Evolutionary conservation across 768 basidiomycete genomes (phyloP).

Genomic region (Cubamyces sp.): DNA sequence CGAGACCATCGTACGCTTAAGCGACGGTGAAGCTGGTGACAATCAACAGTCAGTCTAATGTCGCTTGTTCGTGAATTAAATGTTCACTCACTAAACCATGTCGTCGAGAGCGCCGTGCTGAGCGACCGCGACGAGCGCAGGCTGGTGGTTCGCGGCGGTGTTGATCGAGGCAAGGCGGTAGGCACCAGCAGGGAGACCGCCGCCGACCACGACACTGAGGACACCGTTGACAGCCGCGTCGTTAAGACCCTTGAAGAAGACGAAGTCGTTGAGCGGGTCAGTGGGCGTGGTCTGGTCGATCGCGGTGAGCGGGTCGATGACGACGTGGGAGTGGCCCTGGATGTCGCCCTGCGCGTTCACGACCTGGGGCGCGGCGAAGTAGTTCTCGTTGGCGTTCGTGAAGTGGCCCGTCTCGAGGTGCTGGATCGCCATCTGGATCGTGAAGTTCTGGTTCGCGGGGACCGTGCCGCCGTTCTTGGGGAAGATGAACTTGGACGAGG

Average conservation of each 20-base stretch:
- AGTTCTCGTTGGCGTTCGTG: slow-evolving; percentile 55
- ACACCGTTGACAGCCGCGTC: slow-evolving; percentile 47
- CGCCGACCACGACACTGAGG: slow-evolving; percentile 50
- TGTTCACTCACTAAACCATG: slow-evolving; percentile 34
- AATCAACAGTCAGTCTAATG: not conserved
- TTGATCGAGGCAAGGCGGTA: slow-evolving; percentile 52
- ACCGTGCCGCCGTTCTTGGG: slow-evolving; percentile 53
- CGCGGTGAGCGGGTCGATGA: slow-evolving; percentile 54
- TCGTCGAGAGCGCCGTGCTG: slow-evolving; percentile 45
- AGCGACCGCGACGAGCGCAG: slow-evolving; percentile 39
- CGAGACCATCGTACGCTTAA: not conserved
- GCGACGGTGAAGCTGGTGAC: slow-evolving; percentile 26
- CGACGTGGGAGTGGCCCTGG: slow-evolving; percentile 66
- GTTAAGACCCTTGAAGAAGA: slow-evolving; percentile 64
- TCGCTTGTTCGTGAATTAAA: not conserved
- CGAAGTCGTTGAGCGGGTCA: slow-evolving; percentile 51
- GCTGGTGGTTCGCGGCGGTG: slow-evolving; percentile 48
- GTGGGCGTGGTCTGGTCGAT: slow-evolving; percentile 52
- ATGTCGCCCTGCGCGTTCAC: slow-evolving; percentile 52
- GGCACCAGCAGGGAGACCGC: slow-evolving; percentile 56
- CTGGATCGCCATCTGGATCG: slow-evolving; percentile 51
- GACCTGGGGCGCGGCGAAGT: slow-evolving; percentile 58
- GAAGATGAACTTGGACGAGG: slow-evolving; percentile 54
- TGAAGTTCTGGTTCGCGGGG: slow-evolving; percentile 52
- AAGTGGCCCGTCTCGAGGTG: slow-evolving; percentile 59